phyloP scores from a whole-genome alignment of 768 basidiomycete species.

The Cystobasidiopsis lactophilus region DNA sequence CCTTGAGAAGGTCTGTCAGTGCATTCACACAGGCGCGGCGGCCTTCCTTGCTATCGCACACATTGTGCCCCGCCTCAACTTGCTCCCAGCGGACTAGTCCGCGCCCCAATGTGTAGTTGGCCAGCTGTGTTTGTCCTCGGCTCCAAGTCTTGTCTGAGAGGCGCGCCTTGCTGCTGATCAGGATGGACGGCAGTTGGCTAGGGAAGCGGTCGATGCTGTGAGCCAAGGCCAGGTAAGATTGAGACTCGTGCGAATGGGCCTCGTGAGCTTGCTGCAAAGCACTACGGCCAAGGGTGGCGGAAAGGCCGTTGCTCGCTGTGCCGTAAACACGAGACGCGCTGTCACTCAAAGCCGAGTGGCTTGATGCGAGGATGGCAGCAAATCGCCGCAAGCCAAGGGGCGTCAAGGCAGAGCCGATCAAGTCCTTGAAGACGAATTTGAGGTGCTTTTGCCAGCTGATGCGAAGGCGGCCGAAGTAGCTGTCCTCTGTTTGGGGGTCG shows the following conservation, averaged over 20 bases:
- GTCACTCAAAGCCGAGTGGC: not conserved
- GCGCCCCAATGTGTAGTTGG: not conserved
- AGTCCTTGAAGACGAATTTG: not conserved
- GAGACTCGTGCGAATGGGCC: not conserved
- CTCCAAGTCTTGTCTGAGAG: not conserved
- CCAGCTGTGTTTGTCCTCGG: not conserved
- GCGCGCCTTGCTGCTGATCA: not conserved
- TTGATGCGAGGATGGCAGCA: not conserved
- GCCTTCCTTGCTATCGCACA: not conserved
- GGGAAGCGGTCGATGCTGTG: not conserved
- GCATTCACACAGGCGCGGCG: not conserved
- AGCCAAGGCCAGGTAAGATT: not conserved
- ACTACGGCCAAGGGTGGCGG: not conserved
- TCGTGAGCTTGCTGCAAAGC: slow-evolving; percentile 2
- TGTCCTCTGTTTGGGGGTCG: not conserved
- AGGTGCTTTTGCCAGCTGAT: not conserved
- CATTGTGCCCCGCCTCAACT: not conserved
- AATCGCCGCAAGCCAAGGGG: not conserved
- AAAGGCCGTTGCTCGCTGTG: not conserved
- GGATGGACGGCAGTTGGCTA: not conserved
- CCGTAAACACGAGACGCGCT: not conserved
- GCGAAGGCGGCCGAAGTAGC: not conserved
- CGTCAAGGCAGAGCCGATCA: not conserved
- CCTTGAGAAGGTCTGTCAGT: not conserved
- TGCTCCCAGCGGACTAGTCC: not conserved